Evolutionary conservation across 306 rosid genomes (phyloP), one percentile per base, ranked within the genome.

Genomic region (Senna tora): DNA sequence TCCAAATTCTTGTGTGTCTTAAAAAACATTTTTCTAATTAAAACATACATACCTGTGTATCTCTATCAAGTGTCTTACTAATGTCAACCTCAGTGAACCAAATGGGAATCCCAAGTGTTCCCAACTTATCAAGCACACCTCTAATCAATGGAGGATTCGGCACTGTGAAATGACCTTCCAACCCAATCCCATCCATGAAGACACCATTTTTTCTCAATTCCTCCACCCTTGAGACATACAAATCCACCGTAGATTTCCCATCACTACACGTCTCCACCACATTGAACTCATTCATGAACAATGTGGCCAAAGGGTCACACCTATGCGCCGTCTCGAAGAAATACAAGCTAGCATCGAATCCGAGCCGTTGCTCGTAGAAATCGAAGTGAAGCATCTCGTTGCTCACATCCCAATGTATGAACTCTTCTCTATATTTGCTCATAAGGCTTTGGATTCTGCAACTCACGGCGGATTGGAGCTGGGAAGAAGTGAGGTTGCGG

Each of bases 381-480:
- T 93, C 92, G 42, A 89, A 93, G 74, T 93, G 98, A 72, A 91
- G 97, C 98, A 91, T 89, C 79, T 94, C 98, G 51, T 94, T 91
- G 87, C 92, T 94, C 9, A 94, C 88, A 78, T 94, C 98, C 97
- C 96, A 94, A 56, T 91, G 98, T 43, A 91, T 52, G 84, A 94
- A 89, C 57, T 93, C 96, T 25, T 84, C 90, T 67, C 19, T 90
- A 82, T 93, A 93, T 58, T 88, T 80, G 74, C 67, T 77, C 92
- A 93, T 72, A 5, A 93, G 85, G 60, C 96, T 86, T 42, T 73
- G 81, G 28, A 93, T 93, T 47, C 96, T 50, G 0, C 79, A 85
- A 53, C 65, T 80, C 21, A 90, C 92, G 4, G 96, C 98, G 9
- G 85, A 82, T 61, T 65, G 74, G 20, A 91, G 71, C 22, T 83